These are phyloP conservation scores for Penicillium antarcticum DNA, from an alignment of 495 filamentous ascomycete species.

Conservation along the genomic window DNA sequence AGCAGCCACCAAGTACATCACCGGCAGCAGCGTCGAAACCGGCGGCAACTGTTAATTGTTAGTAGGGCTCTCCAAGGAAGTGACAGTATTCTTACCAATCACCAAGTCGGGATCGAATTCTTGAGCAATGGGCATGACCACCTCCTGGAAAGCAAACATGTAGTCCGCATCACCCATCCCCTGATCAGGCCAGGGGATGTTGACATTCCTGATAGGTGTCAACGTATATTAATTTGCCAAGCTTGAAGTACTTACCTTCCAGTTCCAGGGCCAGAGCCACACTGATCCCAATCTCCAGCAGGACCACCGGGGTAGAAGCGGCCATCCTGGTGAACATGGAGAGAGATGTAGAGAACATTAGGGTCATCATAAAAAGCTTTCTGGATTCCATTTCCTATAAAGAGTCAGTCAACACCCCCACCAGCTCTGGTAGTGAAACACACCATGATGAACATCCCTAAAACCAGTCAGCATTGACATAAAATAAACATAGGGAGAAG, in stretches of 20 bases:
- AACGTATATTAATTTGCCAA: not conserved
- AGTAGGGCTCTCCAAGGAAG: not conserved
- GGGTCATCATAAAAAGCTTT: slow-evolving; percentile 93
- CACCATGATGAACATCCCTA: slow-evolving; percentile 66
- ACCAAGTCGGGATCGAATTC: slow-evolving; percentile 96
- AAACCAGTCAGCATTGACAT: slow-evolving; percentile 21
- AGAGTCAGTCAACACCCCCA: slow-evolving; percentile 13
- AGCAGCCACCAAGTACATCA: slow-evolving; percentile 88
- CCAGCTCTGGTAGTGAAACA: not conserved
- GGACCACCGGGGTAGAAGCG: slow-evolving; percentile 80
- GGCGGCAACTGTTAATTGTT: slow-evolving; percentile 63
- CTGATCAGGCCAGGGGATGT: slow-evolving; percentile 88
- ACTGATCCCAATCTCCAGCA: slow-evolving; percentile 73
- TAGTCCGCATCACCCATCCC: slow-evolving; percentile 98
- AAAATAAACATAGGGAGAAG: not conserved
- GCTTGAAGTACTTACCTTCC: slow-evolving; percentile 52
- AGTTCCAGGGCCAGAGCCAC: slow-evolving; percentile 67
- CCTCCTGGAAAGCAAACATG: slow-evolving; percentile 89
- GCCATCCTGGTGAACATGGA: slow-evolving; percentile 84
- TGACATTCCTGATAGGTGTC: slow-evolving; percentile 68
- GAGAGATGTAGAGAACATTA: slow-evolving; percentile 91
- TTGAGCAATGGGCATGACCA: slow-evolving; percentile 93
- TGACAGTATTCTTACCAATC: slow-evolving; percentile 51
- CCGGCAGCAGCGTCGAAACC: slow-evolving; percentile 95
- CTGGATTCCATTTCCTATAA: slow-evolving; percentile 89